Conservation (phyloP, 2,329 filamentous ascomycete genomes). For the Fusarium mexicanum region DNA sequence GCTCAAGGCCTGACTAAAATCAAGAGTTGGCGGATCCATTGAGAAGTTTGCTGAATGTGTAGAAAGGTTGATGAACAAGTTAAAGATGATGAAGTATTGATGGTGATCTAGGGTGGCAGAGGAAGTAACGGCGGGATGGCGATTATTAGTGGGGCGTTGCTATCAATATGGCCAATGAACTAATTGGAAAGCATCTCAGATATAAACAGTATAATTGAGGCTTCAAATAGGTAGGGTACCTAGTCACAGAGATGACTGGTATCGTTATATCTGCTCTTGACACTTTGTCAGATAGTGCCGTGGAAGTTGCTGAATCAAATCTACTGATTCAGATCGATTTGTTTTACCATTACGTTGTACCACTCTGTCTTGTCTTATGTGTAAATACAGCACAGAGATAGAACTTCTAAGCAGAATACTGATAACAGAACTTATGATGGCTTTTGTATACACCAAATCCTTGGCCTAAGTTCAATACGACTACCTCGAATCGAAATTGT, state of each 20-base stretch:
- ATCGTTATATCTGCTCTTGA: background rate
- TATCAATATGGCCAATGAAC: slow-evolving; percentile 46
- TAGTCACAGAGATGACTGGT: background rate
- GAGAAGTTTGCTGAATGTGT: background rate
- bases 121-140: background rate
- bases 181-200: background rate
- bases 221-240: background rate
- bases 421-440: background rate
- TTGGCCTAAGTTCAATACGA: too few relatives aligned
- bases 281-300: background rate
- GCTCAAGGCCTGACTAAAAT: background rate
- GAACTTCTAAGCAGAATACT: background rate
- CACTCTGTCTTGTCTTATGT: background rate
- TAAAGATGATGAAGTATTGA: background rate
- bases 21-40: background rate
- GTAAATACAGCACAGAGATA: background rate
- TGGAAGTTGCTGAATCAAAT: background rate
- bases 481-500: background rate
- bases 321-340: background rate
- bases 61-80: background rate
- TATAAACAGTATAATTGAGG: background rate
- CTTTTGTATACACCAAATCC: too few relatives aligned
- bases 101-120: background rate
- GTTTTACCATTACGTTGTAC: background rate
- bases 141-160: slow-evolving; percentile 41